Conservation (phyloP, 176 grass and related monocot genomes). For the Alloteropsis semialata region DNA sequence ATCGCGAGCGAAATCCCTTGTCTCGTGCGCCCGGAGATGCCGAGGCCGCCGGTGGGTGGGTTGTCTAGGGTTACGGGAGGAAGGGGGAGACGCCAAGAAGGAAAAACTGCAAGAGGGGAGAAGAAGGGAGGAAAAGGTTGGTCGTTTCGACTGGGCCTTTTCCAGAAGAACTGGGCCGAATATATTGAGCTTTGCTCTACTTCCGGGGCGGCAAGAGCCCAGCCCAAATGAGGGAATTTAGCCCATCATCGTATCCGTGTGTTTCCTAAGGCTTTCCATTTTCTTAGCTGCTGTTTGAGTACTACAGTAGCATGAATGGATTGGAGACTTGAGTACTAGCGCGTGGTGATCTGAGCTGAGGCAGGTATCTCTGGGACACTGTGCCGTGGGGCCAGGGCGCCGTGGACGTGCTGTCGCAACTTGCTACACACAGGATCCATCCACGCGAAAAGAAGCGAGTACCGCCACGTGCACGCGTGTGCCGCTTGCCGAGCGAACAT, state of each 20-base stretch:
- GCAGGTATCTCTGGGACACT: too few relatives aligned
- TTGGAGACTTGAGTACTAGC: too few relatives aligned
- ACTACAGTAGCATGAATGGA: too few relatives aligned
- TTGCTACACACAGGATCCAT: not conserved
- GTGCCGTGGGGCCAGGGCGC: too few relatives aligned
- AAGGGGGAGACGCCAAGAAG: not conserved
- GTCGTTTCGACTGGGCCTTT: not conserved
- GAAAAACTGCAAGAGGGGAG: not conserved
- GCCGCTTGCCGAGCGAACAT: not conserved
- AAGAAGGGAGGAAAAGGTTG: not conserved
- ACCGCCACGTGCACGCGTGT: not conserved
- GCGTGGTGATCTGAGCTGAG: too few relatives aligned
- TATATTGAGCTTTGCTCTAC: not conserved
- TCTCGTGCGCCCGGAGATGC: not conserved
- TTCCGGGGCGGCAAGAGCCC: rapidly evolving
- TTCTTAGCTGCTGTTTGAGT: too few relatives aligned
- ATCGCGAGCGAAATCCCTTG: not conserved
- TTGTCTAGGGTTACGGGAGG: constrained; percentile 27
- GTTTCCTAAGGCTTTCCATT: too few relatives aligned
- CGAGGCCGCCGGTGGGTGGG: not conserved
- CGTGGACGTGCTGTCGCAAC: too few relatives aligned
- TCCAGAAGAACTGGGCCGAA: not conserved
- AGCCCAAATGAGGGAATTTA: not conserved
- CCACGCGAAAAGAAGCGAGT: too few relatives aligned
- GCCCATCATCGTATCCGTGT: not conserved